A percentile compares a stretch with the other conserved stretches of the same genome.
Conservation (phyloP, 2,329 filamentous ascomycete species). For the Penicillium janthinellum region DNA sequence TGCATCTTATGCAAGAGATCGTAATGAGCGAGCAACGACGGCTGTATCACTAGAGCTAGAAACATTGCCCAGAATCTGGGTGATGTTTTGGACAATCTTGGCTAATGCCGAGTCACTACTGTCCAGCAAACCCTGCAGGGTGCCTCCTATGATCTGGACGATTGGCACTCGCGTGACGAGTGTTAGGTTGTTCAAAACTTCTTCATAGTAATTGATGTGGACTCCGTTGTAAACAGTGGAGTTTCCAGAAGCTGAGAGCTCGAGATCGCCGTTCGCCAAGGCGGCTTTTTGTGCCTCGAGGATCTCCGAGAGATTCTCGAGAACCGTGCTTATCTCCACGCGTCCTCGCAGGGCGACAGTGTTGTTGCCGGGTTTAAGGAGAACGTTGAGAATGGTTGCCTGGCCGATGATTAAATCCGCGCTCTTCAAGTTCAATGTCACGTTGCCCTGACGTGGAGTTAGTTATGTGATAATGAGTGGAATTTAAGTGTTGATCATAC, state of each 20-base stretch:
- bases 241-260: conserved; percentile 18
- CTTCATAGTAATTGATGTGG: conserved; percentile 22
- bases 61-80: conserved; percentile 1
- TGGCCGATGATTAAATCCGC: conserved; percentile 19
- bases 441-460: conserved; percentile 38
- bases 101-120: conserved; percentile 7
- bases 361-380: conserved; percentile 24
- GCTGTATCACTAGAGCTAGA: neutral
- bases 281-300: conserved; percentile 13
- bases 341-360: conserved; percentile 19
- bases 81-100: conserved; percentile 3
- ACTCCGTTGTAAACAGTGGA: conserved; percentile 19
- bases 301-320: conserved; percentile 17
- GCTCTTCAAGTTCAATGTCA: conserved; percentile 49
- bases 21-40: neutral
- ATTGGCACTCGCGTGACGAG: conserved; percentile 19
- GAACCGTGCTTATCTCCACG: conserved; percentile 11
- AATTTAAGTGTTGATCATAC: conserved; percentile 7
- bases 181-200: conserved; percentile 17
- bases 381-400: conserved; percentile 21
- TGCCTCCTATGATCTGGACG: conserved; percentile 19
- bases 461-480: neutral
- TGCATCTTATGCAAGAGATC: conserved; percentile 1
- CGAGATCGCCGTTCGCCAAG: conserved; percentile 10
- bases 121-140: conserved; percentile 4